Evolutionary conservation across 306 rosid genomes (phyloP), one percentile per base, ranked within the genome.

Genomic region (Betula pendula): DNA sequence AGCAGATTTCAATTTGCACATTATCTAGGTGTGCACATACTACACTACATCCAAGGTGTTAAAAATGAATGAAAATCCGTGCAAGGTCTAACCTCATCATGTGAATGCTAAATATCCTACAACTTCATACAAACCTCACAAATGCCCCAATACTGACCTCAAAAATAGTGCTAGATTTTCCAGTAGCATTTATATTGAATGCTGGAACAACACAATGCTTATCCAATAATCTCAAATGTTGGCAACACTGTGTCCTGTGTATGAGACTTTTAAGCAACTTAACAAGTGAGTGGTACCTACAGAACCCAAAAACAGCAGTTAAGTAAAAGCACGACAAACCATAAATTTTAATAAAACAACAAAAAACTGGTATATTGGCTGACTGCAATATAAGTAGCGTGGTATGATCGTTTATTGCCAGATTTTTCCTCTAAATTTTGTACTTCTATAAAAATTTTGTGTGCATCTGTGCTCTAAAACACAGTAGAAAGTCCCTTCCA

Each of bases 171-270:
- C 78, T 70, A 47, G 75, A 77, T 35, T 58, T 70, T 82, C 80
- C 79, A 44, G 2, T 13, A 49, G 71, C 48, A 70, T 81, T 50
- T 63, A 74, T 87, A 65, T 84, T 80, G 24, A 70, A 40, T 42
- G 85, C 82, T 65, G 77, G 79, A 81, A 66, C 82, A 71, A 14
- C 81, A 86, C 98, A 89, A 74, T 94, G 96, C 88, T 90, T 92
- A 75, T 84, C 88, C 86, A 92, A 79, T 75, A 94, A 81, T 83
- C 87, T 84, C 31, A 43, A 35, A 80, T 80, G 87, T 55, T 84
- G 89, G 85, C 91, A 89, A 77, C 65, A 69, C 44, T 22, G 86
- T 73, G 79, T 77, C 90, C 93, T 84, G 66, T 79, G 82, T 73
- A 94, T 85, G 77, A 94, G 80, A 81, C 69, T 75, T 83, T 89